Percentiles rank a stretch among this genome's conserved stretches.
These are phyloP conservation scores for Perkinsus chesapeaki DNA, from an alignment of 169 alveolate species.

Conservation along the genomic window DNA sequence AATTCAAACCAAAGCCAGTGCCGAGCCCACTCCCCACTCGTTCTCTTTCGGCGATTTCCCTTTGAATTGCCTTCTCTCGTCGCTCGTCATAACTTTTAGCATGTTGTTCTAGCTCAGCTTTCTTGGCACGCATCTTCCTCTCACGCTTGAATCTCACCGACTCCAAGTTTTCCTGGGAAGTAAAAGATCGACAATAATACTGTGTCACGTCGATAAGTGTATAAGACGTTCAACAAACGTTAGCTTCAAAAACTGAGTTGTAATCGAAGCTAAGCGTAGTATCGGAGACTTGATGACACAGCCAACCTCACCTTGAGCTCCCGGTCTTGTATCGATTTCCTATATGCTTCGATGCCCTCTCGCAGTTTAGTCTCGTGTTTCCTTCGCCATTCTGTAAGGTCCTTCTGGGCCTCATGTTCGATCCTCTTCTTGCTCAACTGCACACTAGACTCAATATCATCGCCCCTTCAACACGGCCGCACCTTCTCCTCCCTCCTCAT, in stretches of 20 bases:
- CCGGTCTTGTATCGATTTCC: not conserved
- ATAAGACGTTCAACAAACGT: too few species aligned
- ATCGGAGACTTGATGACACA: not conserved
- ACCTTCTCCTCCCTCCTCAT: not conserved
- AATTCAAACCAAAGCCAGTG: not conserved
- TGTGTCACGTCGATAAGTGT: too few species aligned
- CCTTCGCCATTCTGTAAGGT: not conserved
- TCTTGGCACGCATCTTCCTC: not conserved
- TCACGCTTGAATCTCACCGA: not conserved
- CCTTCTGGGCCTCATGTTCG: not conserved
- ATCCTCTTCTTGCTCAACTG: not conserved
- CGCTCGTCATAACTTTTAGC: not conserved
- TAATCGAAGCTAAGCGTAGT: too few species aligned
- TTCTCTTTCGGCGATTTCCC: not conserved
- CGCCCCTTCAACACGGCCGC: not conserved
- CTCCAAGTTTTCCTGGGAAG: not conserved
- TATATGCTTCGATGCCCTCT: not conserved
- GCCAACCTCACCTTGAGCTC: not conserved
- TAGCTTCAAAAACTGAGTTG: too few species aligned
- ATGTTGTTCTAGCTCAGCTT: not conserved
- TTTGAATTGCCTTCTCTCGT: not conserved
- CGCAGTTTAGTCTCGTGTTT: not conserved
- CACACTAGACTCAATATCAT: not conserved
- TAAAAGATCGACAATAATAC: too few species aligned
- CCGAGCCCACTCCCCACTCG: not conserved